Evolutionary conservation across 2,329 filamentous ascomycete species (phyloP).

Genomic region (Scorias spongiosa): DNA sequence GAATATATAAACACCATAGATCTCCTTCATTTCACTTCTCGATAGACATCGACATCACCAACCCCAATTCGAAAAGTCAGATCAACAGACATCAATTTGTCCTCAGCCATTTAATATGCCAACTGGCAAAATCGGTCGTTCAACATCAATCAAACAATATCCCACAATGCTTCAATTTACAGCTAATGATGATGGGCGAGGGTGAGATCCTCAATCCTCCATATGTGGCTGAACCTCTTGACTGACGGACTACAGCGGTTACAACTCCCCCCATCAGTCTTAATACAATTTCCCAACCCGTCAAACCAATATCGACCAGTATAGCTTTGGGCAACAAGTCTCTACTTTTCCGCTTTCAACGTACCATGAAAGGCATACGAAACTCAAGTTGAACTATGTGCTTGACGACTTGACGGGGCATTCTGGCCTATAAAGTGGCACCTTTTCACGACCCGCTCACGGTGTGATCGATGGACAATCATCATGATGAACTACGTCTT

Average conservation of each 20-base stretch:
- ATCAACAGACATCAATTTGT: not conserved
- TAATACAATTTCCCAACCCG: too few species aligned
- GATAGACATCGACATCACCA: not conserved
- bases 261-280: constrained; percentile 5
- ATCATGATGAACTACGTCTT: too few species aligned
- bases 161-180: not conserved
- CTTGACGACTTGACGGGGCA: not conserved
- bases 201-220: constrained; percentile 7
- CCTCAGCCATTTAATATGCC: not conserved
- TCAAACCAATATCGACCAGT: not conserved
- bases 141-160: constrained; percentile 2
- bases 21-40: constrained; percentile 1
- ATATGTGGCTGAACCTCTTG: not conserved
- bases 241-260: constrained; percentile 3
- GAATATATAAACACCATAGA: too few species aligned
- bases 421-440: not conserved
- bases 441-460: not conserved
- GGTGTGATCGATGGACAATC: not conserved
- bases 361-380: not conserved
- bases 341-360: not conserved
- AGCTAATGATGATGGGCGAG: constrained; percentile 15
- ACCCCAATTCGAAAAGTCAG: not conserved
- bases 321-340: not conserved
- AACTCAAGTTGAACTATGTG: not conserved
- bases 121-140: not conserved